phyloP scores from a whole-genome alignment of 2,329 filamentous ascomycete genomes.

The Chaetoscypha palmicola region DNA sequence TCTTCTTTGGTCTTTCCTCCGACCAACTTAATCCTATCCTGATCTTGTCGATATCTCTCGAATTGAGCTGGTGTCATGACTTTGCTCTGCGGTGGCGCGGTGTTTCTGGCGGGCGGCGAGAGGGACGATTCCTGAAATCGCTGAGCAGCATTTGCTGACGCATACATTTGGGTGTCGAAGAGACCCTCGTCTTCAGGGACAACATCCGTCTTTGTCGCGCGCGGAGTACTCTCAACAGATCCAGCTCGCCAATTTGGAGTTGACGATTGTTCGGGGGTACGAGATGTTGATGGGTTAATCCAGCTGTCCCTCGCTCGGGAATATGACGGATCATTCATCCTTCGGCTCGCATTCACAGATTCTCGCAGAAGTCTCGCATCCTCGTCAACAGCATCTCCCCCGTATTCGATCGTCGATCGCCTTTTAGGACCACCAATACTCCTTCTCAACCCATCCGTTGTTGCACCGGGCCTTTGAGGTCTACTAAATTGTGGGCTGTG shows the following conservation, averaged over 20 bases:
- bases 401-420: conserved; percentile 25
- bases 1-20: conserved; percentile 41
- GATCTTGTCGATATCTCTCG: conserved; percentile 70
- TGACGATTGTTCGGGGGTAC: conserved; percentile 17
- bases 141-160: conserved; percentile 25
- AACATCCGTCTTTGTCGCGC: conserved; percentile 18
- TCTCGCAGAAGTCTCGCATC: conserved; percentile 30
- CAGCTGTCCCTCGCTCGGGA: conserved; percentile 25
- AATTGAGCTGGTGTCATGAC: conserved; percentile 89
- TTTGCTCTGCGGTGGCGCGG: conserved; percentile 52
- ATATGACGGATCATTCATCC: conserved; percentile 21
- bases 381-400: conserved; percentile 27
- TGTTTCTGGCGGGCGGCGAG: conserved; percentile 5
- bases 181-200: conserved; percentile 24
- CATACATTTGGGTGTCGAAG: conserved; percentile 26
- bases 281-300: conserved; percentile 19
- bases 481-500: conserved; percentile 8
- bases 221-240: conserved; percentile 22
- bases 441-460: conserved; percentile 23
- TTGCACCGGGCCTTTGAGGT: conserved; percentile 15
- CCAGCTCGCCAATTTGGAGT: conserved; percentile 15
- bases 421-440: conserved; percentile 27
- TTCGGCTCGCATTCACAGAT: conserved; percentile 26
- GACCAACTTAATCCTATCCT: conserved; percentile 50
- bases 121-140: conserved; percentile 22